Percentiles rank a stretch among this genome's conserved stretches.
Evolutionary conservation across 148 eudicot species (phyloP).

Genomic region (Persicaria tinctoria): DNA sequence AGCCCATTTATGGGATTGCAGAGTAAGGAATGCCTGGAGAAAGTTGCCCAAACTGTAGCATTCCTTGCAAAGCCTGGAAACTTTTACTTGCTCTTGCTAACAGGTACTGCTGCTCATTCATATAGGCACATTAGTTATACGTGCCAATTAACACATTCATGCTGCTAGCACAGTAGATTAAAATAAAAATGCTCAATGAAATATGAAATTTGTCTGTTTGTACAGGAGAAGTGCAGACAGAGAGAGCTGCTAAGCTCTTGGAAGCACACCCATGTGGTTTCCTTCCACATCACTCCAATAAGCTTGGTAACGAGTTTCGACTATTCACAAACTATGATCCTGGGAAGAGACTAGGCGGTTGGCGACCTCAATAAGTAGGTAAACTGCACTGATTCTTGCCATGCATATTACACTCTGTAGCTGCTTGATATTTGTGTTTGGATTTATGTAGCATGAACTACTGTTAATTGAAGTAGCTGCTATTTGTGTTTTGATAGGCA

Average conservation of each 20-base stretch:
- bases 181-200: background rate
- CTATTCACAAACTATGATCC: slow-evolving; percentile 90
- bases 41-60: slow-evolving; percentile 59
- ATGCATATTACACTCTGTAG: background rate
- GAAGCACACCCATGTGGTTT: slow-evolving; percentile 78
- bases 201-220: background rate
- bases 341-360: slow-evolving; percentile 69
- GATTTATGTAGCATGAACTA: background rate
- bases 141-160: background rate
- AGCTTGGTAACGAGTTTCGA: slow-evolving; percentile 87
- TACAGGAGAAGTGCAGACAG: slow-evolving; percentile 80
- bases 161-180: background rate
- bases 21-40: slow-evolving; percentile 92
- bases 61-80: slow-evolving; percentile 58
- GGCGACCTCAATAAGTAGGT: slow-evolving; percentile 33
- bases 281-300: slow-evolving; percentile 79
- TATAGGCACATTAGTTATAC: background rate
- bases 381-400: background rate
- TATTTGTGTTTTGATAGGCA: background rate
- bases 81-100: slow-evolving; percentile 61
- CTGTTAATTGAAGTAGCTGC: background rate
- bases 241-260: slow-evolving; percentile 61
- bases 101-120: slow-evolving; percentile 36
- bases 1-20: slow-evolving; percentile 23
- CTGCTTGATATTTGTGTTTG: background rate